Percentiles rank a stretch among this genome's conserved stretches.
Conservation (phyloP, 176 grass and related monocot species). For the Musa acuminata region DNA sequence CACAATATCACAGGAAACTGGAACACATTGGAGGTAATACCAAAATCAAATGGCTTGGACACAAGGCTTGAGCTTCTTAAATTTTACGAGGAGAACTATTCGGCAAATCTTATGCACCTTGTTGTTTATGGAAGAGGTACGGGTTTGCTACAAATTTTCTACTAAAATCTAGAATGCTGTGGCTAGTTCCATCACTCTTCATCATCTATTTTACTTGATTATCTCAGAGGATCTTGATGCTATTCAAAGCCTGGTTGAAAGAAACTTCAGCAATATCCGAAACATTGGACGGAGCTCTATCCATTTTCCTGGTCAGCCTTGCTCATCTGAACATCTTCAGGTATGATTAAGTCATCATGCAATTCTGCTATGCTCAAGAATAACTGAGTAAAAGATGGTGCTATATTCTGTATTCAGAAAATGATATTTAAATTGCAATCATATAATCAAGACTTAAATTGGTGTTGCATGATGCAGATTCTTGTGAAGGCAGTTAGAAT, state of each 20-base stretch:
- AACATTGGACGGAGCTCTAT: slow-evolving; percentile 52
- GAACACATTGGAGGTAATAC: slow-evolving; percentile 78
- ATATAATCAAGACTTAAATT: neutral
- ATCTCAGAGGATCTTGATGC: slow-evolving; percentile 58
- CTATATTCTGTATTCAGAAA: neutral
- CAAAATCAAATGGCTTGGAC: slow-evolving; percentile 86
- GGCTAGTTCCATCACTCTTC: slow-evolving; percentile 19
- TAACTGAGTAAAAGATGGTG: neutral
- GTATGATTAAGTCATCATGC: slow-evolving; percentile 17
- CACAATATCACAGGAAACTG: slow-evolving; percentile 55
- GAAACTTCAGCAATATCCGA: slow-evolving; percentile 53
- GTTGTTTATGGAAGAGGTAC: slow-evolving; percentile 91
- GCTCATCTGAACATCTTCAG: slow-evolving; percentile 76
- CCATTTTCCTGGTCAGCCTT: slow-evolving; percentile 76
- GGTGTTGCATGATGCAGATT: slow-evolving; percentile 49
- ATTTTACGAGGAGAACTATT: slow-evolving; percentile 91
- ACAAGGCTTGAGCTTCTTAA: slow-evolving; percentile 86
- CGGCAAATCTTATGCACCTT: slow-evolving; percentile 95
- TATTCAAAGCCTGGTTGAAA: slow-evolving; percentile 79
- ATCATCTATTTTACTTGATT: slow-evolving; percentile 17
- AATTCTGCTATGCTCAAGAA: neutral
- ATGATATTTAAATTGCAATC: neutral
- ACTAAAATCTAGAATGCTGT: slow-evolving; percentile 5
- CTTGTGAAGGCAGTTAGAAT: slow-evolving; percentile 93
- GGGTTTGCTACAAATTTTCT: neutral